Conservation (phyloP, 1,284 basidiomycete species). For the Heliocybe sulcata region DNA sequence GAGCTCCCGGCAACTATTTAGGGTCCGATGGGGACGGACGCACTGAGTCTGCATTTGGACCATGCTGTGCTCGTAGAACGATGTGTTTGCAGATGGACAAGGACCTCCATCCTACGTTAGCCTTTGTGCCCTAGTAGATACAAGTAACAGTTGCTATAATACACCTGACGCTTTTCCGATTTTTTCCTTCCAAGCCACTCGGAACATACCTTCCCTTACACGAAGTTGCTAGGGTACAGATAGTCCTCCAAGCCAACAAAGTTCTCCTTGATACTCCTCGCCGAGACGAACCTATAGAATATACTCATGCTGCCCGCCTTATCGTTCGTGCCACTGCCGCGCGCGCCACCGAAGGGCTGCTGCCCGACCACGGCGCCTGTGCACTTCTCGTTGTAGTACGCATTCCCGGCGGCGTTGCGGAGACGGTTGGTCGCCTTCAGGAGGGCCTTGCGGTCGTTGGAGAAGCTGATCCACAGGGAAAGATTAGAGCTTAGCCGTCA, state of each 20-base stretch:
- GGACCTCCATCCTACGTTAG: neutral
- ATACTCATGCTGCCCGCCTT: slow-evolving; percentile 92
- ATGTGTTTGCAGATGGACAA: neutral
- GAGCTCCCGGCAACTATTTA: slow-evolving; percentile 49
- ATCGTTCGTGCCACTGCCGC: slow-evolving; percentile 95
- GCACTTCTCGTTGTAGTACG: slow-evolving; percentile 95
- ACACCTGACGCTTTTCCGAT: neutral
- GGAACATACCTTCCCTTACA: slow-evolving; percentile 29
- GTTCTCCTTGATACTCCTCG: slow-evolving; percentile 95
- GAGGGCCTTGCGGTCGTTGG: slow-evolving; percentile 72
- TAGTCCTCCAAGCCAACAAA: slow-evolving; percentile 77
- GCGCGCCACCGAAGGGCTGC: slow-evolving; percentile 94
- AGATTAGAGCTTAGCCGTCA: too few relatives aligned
- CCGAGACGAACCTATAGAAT: slow-evolving; percentile 85
- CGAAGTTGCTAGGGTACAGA: slow-evolving; percentile 81
- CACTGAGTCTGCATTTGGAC: neutral
- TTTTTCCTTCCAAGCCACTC: neutral
- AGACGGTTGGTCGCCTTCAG: slow-evolving; percentile 72
- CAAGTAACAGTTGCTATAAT: neutral
- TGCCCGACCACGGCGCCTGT: slow-evolving; percentile 95
- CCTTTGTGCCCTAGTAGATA: neutral
- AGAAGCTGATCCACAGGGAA: slow-evolving; percentile 42
- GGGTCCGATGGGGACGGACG: slow-evolving; percentile 6
- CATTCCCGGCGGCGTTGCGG: slow-evolving; percentile 83
- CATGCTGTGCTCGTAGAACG: neutral